phyloP scores from a whole-genome alignment of 2,329 filamentous ascomycete genomes.

The Ustilaginoidea virens region DNA sequence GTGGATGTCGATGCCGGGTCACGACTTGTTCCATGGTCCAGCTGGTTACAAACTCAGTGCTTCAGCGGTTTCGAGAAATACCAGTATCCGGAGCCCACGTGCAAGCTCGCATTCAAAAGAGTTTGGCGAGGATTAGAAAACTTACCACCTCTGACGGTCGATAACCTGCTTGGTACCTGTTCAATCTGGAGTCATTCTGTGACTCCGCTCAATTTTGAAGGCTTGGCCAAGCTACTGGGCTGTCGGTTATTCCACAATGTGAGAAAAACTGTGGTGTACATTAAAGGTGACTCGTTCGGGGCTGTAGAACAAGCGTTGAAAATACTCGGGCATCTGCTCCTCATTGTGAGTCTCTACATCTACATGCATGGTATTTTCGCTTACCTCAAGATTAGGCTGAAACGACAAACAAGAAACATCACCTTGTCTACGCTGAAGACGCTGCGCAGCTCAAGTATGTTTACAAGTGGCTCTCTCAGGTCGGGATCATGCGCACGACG shows the following conservation, averaged over 20 bases:
- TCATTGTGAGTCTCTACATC: too few species aligned
- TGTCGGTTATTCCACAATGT: slow-evolving; percentile 16
- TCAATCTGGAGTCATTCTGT: too few species aligned
- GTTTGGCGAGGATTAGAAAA: background rate
- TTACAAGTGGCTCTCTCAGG: slow-evolving; percentile 13
- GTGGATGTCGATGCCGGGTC: background rate
- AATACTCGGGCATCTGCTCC: too few species aligned
- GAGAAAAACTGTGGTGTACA: slow-evolving; percentile 12
- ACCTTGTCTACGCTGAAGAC: slow-evolving; percentile 11
- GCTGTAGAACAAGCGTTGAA: slow-evolving; percentile 4
- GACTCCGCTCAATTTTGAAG: too few species aligned
- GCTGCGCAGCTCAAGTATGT: slow-evolving; percentile 4
- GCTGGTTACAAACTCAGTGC: too few species aligned
- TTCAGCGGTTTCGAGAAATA: background rate
- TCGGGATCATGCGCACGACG: slow-evolving; percentile 12
- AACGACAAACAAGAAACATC: slow-evolving; percentile 4
- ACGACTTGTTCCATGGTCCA: background rate
- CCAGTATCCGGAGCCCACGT: background rate
- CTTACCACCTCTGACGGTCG: too few species aligned
- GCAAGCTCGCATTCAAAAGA: background rate
- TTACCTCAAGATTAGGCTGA: slow-evolving; percentile 5
- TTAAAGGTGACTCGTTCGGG: slow-evolving; percentile 12
- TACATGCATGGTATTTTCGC: background rate
- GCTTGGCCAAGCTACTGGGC: slow-evolving; percentile 3
- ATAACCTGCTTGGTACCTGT: too few species aligned